Conservation (phyloP, 2,329 filamentous ascomycete genomes). For the Xylariaceae sp. region DNA sequence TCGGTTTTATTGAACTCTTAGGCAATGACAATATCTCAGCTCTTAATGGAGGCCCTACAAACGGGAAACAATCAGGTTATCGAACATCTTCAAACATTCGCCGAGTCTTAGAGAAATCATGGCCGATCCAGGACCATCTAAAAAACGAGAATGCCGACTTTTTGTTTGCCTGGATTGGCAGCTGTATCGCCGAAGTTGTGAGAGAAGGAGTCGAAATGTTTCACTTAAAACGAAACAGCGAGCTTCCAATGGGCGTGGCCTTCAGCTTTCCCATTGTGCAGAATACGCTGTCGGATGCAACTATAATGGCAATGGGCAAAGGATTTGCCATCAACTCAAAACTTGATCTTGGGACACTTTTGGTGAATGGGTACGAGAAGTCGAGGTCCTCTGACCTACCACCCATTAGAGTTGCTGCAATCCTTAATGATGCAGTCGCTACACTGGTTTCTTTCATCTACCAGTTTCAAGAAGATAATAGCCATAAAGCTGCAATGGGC, state of each 20-base stretch:
- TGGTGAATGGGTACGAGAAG: constrained; percentile 63
- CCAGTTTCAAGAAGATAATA: constrained; percentile 64
- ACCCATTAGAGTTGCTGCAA: constrained; percentile 72
- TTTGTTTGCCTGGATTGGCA: constrained; percentile 81
- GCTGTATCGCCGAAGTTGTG: constrained; percentile 76
- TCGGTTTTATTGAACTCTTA: constrained; percentile 69
- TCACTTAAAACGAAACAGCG: constrained; percentile 48
- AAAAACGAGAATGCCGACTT: constrained; percentile 77
- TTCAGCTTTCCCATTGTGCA: constrained; percentile 76
- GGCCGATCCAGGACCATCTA: constrained; percentile 75
- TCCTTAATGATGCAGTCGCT: constrained; percentile 82
- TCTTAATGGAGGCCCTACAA: constrained; percentile 17
- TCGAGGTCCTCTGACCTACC: constrained; percentile 60
- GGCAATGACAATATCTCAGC: constrained; percentile 41
- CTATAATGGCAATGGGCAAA: constrained; percentile 72
- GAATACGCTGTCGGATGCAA: constrained; percentile 65
- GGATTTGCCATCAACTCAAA: constrained; percentile 66
- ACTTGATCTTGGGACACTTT: constrained; percentile 64
- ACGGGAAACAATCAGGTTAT: constrained; percentile 12
- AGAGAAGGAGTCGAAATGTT: constrained; percentile 57
- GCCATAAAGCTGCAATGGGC: constrained; percentile 75
- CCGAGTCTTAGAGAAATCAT: constrained; percentile 70
- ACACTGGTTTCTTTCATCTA: constrained; percentile 81
- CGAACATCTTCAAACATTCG: constrained; percentile 50
- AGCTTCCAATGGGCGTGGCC: constrained; percentile 69